Evolutionary conservation across 139 green algal species (phyloP).

Genomic region (Tetraselmis chui): DNA sequence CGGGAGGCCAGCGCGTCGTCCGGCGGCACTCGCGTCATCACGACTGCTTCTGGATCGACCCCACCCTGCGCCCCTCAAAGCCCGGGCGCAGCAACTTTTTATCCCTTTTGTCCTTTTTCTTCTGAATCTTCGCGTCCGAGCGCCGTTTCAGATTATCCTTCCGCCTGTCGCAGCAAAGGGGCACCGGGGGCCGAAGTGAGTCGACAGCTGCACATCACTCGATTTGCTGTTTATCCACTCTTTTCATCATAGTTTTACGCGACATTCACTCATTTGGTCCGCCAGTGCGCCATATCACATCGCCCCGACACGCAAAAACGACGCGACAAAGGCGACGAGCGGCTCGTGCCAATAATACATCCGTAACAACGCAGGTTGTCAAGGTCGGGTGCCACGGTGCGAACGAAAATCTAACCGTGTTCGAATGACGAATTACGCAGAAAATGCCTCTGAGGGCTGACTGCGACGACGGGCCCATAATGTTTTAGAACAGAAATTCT

Average conservation of each 20-base stretch:
- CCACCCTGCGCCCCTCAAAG: constrained; percentile 73
- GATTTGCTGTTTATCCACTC: constrained; percentile 1
- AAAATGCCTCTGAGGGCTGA: no score
- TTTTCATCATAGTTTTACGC: neutral
- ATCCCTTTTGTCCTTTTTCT: constrained; percentile 71
- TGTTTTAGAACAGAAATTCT: no score
- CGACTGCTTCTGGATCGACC: constrained; percentile 39
- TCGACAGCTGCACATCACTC: neutral
- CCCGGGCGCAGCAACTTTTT: constrained; percentile 80
- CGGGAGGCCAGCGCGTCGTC: no score
- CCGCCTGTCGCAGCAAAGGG: constrained; percentile 37
- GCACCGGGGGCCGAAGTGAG: neutral
- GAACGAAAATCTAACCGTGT: no score
- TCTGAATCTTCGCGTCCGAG: constrained; percentile 50
- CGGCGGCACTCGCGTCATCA: no score
- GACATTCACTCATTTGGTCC: neutral
- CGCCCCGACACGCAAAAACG: neutral
- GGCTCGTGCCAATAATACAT: no score
- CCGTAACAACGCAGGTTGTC: no score
- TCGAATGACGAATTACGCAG: no score
- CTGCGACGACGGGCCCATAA: no score
- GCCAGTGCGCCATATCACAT: neutral
- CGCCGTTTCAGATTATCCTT: constrained; percentile 56
- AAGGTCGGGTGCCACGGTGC: no score
- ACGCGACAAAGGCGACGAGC: neutral